Conservation (phyloP, 75 land plant genomes). For the Picea sitchensis region DNA sequence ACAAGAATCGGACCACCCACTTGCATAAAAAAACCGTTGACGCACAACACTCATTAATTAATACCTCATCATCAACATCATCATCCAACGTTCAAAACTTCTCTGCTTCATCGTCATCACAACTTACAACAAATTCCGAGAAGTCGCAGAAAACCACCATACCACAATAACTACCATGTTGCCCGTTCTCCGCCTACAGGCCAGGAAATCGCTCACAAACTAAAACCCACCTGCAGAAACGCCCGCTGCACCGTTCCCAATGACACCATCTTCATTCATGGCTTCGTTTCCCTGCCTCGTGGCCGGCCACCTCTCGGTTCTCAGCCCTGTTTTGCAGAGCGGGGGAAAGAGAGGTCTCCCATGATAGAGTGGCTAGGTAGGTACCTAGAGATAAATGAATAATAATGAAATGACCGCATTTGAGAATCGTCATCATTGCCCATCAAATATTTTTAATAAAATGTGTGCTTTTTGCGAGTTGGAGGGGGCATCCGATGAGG, state of each 20-base stretch:
- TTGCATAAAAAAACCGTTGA: neutral
- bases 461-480: no score
- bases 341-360: neutral
- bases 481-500: constrained; percentile 5
- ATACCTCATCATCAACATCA: neutral
- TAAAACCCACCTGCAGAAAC: neutral
- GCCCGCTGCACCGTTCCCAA: neutral
- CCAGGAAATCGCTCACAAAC: neutral
- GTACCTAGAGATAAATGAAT: no score
- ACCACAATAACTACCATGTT: neutral
- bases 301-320: neutral
- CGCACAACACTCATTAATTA: neutral
- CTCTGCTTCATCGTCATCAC: neutral
- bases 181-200: neutral
- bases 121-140: neutral
- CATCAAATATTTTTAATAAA: neutral
- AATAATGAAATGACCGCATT: neutral
- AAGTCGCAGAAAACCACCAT: neutral
- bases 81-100: neutral
- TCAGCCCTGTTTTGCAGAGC: neutral
- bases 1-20: constrained; percentile 10
- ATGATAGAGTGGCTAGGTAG: no score
- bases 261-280: neutral
- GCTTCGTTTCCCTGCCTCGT: neutral
- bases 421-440: neutral